Evolutionary conservation across 768 basidiomycete genomes (phyloP), one percentile per base, ranked within the genome.

Genomic region (Lentinula sp.): DNA sequence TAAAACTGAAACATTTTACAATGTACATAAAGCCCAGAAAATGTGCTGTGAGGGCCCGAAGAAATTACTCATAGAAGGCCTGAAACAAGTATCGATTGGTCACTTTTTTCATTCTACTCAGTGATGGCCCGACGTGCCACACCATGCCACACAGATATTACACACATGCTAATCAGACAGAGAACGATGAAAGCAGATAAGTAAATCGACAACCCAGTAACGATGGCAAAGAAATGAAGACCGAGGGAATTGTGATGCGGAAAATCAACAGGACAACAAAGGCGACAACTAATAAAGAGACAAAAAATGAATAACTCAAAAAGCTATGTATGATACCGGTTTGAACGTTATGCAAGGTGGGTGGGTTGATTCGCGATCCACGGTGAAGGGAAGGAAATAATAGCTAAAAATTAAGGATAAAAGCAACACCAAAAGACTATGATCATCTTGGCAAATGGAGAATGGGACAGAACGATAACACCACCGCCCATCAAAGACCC

Each of bases 221-320:
- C 50, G 43, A 64, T 59, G 59, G 46, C 53, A 54, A 9, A 49
- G 51, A 55, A 60, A 61, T 63, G 41, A 43, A 45, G 18, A 57
- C 57, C 28, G 45, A 59, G 10, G 16, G 18, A 49, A 50, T n/a
- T 28, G 18, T 39, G 23, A 56, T 56, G n/a, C 54, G 12, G 35
- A 43, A 35, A 36, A 56, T 13, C 37, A 18, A 48, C 46, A 48
- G 18, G 46, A 48, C 46, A 48, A 48, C 46, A 48, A 48, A 18
- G 43, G 37, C 37, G 16, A 45, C 43, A 28, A 48, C 18, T 4
- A 12, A 48, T 18, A 48, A 10, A 46, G 9, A 7, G 20, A 48
- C 8, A 12, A 12, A 6, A 48, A 45, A 15, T 45, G 15, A 20
- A n/a, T 9, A 20, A 23, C 37, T 20, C 46, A 48, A 48, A 23